These are phyloP conservation scores for Microcos paniculata DNA, from an alignment of 345 rosid species.

Conservation along the genomic window DNA sequence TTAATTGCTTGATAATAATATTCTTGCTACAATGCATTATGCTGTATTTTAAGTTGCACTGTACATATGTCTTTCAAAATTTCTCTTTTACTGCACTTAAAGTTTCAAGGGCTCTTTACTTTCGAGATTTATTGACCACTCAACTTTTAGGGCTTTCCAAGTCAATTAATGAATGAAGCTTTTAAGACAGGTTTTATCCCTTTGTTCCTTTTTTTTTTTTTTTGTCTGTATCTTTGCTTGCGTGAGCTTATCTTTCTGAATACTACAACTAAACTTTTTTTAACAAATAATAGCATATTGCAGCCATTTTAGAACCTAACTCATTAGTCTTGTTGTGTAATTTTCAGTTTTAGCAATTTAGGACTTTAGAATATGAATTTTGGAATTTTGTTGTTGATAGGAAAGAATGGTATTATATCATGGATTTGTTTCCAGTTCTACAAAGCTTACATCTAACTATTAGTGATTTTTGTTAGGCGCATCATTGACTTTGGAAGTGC, in stretches of 20 bases:
- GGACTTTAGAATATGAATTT: background rate
- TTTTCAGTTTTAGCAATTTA: background rate
- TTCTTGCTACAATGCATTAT: background rate
- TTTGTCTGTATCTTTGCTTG: background rate
- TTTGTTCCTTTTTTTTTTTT: background rate
- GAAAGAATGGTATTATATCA: background rate
- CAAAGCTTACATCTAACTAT: background rate
- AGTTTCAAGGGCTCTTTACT: background rate
- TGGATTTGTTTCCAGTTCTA: background rate
- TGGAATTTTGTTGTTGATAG: background rate
- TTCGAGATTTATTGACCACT: background rate
- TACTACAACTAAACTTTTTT: background rate
- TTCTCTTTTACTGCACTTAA: background rate
- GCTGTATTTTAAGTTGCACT: conserved; percentile 1
- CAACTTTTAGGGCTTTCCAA: background rate
- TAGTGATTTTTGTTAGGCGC: conserved; percentile 47
- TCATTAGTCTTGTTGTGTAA: background rate
- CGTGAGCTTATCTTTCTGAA: background rate
- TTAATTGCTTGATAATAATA: background rate
- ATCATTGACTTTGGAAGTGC: conserved; percentile 97
- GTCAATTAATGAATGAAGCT: background rate
- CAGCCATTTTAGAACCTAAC: background rate
- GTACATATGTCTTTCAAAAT: background rate
- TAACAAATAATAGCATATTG: background rate
- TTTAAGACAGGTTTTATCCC: background rate